These are phyloP conservation scores for Rauvolfia tetraphylla DNA, from an alignment of 257 asterid species.

Conservation along the genomic window DNA sequence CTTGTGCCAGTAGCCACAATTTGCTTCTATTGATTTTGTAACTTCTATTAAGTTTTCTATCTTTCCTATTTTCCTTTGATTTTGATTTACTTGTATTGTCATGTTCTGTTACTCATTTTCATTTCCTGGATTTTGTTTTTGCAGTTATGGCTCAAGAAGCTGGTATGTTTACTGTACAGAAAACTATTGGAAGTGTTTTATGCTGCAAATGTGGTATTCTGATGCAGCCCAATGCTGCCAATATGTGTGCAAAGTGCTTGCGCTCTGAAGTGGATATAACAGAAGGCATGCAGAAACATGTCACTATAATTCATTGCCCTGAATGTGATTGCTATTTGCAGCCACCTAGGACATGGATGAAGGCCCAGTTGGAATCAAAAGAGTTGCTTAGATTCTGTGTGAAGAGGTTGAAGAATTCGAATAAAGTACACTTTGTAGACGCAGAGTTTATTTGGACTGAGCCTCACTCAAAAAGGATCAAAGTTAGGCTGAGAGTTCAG, in stretches of 20 bases:
- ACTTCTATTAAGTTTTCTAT: no score
- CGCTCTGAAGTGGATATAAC: constrained; percentile 31
- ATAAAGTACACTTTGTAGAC: constrained; percentile 23
- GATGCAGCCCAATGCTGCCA: constrained; percentile 36
- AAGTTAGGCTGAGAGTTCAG: constrained; percentile 27
- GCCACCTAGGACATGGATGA: constrained; percentile 36
- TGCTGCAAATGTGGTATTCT: constrained; percentile 41
- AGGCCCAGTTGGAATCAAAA: constrained; percentile 33
- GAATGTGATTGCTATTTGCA: constrained; percentile 31
- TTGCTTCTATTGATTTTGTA: neutral
- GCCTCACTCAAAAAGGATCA: constrained; percentile 35
- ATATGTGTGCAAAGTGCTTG: constrained; percentile 34
- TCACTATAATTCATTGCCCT: constrained; percentile 28
- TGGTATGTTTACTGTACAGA: constrained; percentile 33
- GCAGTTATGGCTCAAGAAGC: constrained; percentile 28
- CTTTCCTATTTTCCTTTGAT: neutral
- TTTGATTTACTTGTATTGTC: neutral
- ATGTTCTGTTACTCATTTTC: neutral
- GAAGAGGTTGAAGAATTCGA: constrained; percentile 30
- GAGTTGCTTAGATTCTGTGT: constrained; percentile 32
- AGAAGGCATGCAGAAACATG: constrained; percentile 32
- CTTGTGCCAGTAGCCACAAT: no score
- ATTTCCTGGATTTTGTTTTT: neutral
- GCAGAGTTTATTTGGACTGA: constrained; percentile 34
- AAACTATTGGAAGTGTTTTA: constrained; percentile 29